Evolutionary conservation across 192 early-diverging fungal species (phyloP).

Genomic region (Chytriomyces sp.): DNA sequence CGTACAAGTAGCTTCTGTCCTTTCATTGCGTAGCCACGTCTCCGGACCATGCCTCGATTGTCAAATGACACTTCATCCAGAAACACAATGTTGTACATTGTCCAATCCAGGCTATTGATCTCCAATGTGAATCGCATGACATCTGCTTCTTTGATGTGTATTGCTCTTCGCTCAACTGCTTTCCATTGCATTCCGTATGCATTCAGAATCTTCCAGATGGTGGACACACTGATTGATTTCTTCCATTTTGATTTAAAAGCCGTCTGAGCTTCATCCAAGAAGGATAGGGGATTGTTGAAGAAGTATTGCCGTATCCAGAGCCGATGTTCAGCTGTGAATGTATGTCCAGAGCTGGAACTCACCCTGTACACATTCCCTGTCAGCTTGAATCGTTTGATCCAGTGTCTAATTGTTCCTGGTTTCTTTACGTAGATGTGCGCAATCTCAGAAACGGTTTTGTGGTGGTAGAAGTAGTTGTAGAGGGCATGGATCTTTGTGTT

Average conservation of each 20-base stretch:
- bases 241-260: not conserved
- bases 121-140: constrained; percentile 12
- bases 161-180: constrained; percentile 3
- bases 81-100: constrained; percentile 11
- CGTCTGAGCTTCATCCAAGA: constrained; percentile 12
- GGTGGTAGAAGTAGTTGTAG: constrained; percentile 16
- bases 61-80: constrained; percentile 31
- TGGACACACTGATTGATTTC: not conserved
- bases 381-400: constrained; percentile 6
- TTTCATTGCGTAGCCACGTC: constrained; percentile 18
- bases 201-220: constrained; percentile 2
- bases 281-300: constrained; percentile 3
- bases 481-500: constrained; percentile 18
- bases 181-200: constrained; percentile 18
- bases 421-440: constrained; percentile 4
- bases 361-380: not conserved
- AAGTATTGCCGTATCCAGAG: not conserved
- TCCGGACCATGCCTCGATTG: constrained; percentile 12
- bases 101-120: constrained; percentile 17
- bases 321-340: constrained; percentile 9
- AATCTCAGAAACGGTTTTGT: not conserved
- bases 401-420: constrained; percentile 1
- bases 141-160: constrained; percentile 24
- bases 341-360: not conserved
- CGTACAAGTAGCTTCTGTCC: constrained; percentile 8